Percentiles rank a stretch among this genome's conserved stretches.
These are phyloP conservation scores for Fonsecaea erecta DNA, from an alignment of 2,329 filamentous ascomycete species.

Conservation along the genomic window DNA sequence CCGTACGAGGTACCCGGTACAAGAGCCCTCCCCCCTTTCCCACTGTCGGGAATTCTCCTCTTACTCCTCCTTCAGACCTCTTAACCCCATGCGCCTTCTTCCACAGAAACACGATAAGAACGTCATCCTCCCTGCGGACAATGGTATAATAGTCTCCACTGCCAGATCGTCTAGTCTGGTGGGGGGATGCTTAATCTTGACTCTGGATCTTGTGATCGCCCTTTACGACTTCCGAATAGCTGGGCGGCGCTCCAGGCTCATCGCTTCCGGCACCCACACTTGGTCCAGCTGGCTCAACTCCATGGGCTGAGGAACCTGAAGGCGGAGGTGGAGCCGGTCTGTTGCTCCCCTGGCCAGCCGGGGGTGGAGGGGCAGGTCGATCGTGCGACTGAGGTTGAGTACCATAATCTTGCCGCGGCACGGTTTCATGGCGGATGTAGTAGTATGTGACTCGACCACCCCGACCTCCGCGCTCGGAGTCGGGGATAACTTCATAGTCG, in stretches of 20 bases:
- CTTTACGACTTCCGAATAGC: slow-evolving; percentile 86
- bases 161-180: neutral
- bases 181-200: slow-evolving; percentile 52
- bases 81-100: neutral
- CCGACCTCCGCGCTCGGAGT: slow-evolving; percentile 54
- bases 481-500: slow-evolving; percentile 67
- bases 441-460: slow-evolving; percentile 71
- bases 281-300: slow-evolving; percentile 40
- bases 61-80: neutral
- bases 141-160: neutral
- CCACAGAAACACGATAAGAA: neutral
- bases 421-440: slow-evolving; percentile 64
- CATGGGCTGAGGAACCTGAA: neutral
- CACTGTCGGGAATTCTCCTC: neutral
- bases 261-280: slow-evolving; percentile 49
- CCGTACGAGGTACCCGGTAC: neutral
- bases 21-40: neutral
- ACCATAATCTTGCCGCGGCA: slow-evolving; percentile 44
- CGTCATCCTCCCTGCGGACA: neutral
- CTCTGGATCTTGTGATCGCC: slow-evolving; percentile 90
- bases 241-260: slow-evolving; percentile 67
- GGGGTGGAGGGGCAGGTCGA: slow-evolving; percentile 36
- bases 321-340: slow-evolving; percentile 38
- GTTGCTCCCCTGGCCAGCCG: slow-evolving; percentile 39
- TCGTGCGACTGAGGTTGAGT: slow-evolving; percentile 45